Conservation (phyloP, 805 yeast genomes). For the Wickerhamiella dianesei region DNA sequence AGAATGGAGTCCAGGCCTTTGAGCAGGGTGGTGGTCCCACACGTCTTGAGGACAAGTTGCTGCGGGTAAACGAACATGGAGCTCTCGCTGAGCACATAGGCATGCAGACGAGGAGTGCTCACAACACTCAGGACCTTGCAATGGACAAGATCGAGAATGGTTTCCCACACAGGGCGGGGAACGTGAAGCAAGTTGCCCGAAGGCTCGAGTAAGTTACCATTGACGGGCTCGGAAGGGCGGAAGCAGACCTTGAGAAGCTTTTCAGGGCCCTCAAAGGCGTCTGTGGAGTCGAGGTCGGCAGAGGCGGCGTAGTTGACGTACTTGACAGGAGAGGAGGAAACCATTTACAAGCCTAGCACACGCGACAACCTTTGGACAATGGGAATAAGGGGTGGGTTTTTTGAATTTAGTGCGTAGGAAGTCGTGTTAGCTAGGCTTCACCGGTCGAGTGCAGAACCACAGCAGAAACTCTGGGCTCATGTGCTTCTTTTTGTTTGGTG, state of each 20-base stretch:
- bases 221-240: constrained; percentile 19
- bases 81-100: constrained; percentile 78
- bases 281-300: constrained; percentile 67
- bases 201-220: too few species aligned
- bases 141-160: constrained; percentile 62
- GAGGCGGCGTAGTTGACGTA: constrained; percentile 71
- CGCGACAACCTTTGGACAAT: constrained; percentile 2
- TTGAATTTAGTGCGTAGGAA: constrained; percentile 2
- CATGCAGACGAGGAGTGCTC: constrained; percentile 50
- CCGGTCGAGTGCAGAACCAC: constrained; percentile 14
- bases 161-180: constrained; percentile 54
- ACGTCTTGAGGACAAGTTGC: constrained; percentile 76
- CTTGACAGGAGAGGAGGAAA: constrained; percentile 8
- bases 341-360: constrained; percentile 7
- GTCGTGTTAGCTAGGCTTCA: constrained; percentile 17
- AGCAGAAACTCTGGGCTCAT: constrained; percentile 15
- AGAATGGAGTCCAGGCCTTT: constrained; percentile 58
- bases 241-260: constrained; percentile 87
- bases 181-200: constrained; percentile 44
- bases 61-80: constrained; percentile 81
- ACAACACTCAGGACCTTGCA: constrained; percentile 81
- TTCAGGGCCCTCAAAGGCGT: constrained; percentile 96
- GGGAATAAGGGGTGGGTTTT: constrained; percentile 6
- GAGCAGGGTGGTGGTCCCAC: constrained; percentile 90
- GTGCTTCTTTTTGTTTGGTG: constrained; percentile 2